Percentiles rank a stretch among this genome's conserved stretches.
Evolutionary conservation across 768 basidiomycete species (phyloP).

Genomic region (Neoboletus brunneissimus): DNA sequence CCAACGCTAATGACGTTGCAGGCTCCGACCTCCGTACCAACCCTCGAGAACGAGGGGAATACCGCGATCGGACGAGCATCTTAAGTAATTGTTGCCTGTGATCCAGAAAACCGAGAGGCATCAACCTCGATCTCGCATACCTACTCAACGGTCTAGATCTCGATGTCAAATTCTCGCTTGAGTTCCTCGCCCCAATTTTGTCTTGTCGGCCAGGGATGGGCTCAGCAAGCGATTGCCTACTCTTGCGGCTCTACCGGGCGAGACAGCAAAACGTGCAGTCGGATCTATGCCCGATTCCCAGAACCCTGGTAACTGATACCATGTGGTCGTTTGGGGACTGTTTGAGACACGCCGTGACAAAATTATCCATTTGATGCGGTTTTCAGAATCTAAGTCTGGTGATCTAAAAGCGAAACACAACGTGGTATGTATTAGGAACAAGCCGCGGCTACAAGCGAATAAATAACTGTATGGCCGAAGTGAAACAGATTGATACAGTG

Average conservation of each 20-base stretch:
- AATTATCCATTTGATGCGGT: constrained; percentile 15
- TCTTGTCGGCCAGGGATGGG: constrained; percentile 15
- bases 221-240: constrained; percentile 19
- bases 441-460: constrained; percentile 30
- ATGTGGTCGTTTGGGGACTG: constrained; percentile 11
- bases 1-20: constrained; percentile 17
- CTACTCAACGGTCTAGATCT: constrained; percentile 24
- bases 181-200: constrained; percentile 27
- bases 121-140: constrained; percentile 16
- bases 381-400: constrained; percentile 11
- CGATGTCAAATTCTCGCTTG: constrained; percentile 28
- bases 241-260: constrained; percentile 19
- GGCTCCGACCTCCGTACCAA: constrained; percentile 3
- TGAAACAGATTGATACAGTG: constrained; percentile 32
- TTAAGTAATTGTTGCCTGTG: constrained; percentile 1
- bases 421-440: constrained; percentile 23
- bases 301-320: constrained; percentile 27
- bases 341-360: constrained; percentile 21
- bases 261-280: constrained; percentile 19
- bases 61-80: constrained; percentile 7
- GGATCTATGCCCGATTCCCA: constrained; percentile 24
- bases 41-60: constrained; percentile 18
- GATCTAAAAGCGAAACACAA: constrained; percentile 24
- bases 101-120: constrained; percentile 4
- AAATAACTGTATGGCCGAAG: constrained; percentile 28